These are phyloP conservation scores for Blastomyces parvus DNA, from an alignment of 2,329 filamentous ascomycete genomes.

Conservation along the genomic window DNA sequence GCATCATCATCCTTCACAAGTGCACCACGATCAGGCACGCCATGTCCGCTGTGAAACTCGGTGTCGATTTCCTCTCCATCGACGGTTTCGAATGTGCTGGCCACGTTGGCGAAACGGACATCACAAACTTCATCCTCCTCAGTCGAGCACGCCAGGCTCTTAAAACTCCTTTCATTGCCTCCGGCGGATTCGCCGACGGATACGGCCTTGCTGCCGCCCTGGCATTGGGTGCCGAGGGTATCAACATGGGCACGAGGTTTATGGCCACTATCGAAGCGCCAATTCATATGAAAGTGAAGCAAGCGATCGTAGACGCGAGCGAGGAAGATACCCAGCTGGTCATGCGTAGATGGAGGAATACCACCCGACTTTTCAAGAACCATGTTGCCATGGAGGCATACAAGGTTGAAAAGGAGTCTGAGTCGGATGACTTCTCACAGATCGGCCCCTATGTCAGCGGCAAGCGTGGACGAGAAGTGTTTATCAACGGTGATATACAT, in stretches of 20 bases:
- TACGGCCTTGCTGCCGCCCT: conserved; percentile 86
- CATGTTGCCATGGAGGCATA: conserved; percentile 73
- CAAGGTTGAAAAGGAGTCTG: conserved; percentile 73
- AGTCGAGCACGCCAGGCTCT: conserved; percentile 75
- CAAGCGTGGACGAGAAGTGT: conserved; percentile 82
- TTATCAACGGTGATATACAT: conserved; percentile 82
- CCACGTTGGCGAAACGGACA: conserved; percentile 46
- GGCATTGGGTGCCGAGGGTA: conserved; percentile 77
- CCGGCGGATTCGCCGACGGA: conserved; percentile 90
- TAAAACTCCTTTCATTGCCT: conserved; percentile 82
- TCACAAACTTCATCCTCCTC: conserved; percentile 56
- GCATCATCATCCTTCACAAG: conserved; percentile 81
- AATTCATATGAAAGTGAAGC: conserved; percentile 87
- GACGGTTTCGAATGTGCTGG: conserved; percentile 97
- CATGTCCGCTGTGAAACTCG: conserved; percentile 80
- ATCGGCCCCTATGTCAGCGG: conserved; percentile 81
- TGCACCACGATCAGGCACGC: conserved; percentile 95
- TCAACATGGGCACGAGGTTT: conserved; percentile 98
- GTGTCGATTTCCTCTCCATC: conserved; percentile 92
- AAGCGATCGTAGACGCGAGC: conserved; percentile 75
- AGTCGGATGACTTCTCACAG: conserved; percentile 78
- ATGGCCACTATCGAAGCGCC: conserved; percentile 93
- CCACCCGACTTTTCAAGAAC: conserved; percentile 77
- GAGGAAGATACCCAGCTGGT: conserved; percentile 89
- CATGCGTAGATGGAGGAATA: conserved; percentile 86